phyloP scores from a whole-genome alignment of 108 stramenopile species.

The Nitzschia inconspicua region DNA sequence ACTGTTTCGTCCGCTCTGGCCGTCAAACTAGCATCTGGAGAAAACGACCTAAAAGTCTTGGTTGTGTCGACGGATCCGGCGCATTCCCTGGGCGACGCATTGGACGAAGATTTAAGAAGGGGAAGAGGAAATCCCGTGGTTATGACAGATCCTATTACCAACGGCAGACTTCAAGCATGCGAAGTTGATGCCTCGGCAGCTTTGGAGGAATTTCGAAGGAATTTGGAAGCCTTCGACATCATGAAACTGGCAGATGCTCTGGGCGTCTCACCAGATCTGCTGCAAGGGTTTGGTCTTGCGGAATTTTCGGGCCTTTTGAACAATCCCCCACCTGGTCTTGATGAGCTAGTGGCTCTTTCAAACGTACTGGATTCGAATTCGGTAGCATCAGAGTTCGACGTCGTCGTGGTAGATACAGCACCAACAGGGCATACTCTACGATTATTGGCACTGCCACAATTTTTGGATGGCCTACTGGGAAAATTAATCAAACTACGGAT shows the following conservation, averaged over 20 bases:
- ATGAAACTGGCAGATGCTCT: conserved; percentile 50
- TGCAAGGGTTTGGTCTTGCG: conserved; percentile 69
- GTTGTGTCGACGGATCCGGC: conserved; percentile 98
- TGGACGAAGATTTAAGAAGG: conserved; percentile 65
- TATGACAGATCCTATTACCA: conserved; percentile 69
- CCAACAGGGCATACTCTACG: conserved; percentile 92
- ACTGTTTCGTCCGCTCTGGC: conserved; percentile 84
- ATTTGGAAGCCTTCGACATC: conserved; percentile 69
- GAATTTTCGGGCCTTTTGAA: conserved; percentile 78
- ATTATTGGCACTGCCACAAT: conserved; percentile 82
- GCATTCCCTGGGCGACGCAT: conserved; percentile 92
- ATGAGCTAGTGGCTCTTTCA: conserved; percentile 88
- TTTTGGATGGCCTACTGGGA: conserved; percentile 79
- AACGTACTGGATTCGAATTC: conserved; percentile 74
- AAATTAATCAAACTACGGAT: conserved; percentile 73
- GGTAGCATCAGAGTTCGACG: conserved; percentile 66
- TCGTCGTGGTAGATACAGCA: conserved; percentile 89
- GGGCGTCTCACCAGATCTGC: conserved; percentile 54
- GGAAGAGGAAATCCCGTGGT: conserved; percentile 40
- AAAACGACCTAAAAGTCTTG: conserved; percentile 72
- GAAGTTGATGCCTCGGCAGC: conserved; percentile 86
- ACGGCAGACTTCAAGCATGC: conserved; percentile 61
- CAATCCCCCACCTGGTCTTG: conserved; percentile 94
- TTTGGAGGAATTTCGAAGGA: conserved; percentile 61
- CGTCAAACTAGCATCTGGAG: conserved; percentile 69